phyloP scores from a whole-genome alignment of 2,329 filamentous ascomycete genomes.

The Epicoccum nigrum region DNA sequence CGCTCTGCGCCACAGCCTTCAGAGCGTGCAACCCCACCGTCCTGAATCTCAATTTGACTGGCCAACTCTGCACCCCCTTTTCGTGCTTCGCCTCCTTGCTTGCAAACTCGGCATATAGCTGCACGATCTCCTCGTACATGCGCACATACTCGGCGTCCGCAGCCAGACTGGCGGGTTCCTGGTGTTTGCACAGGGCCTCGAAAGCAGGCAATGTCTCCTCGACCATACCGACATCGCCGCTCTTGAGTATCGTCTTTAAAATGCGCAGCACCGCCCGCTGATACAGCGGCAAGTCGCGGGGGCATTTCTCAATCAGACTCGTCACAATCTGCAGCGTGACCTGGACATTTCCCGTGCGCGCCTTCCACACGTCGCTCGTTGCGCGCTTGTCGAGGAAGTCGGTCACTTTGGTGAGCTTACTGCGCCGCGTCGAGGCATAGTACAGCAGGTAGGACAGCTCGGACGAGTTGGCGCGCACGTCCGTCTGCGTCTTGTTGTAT shows the following conservation, averaged over 20 bases:
- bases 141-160: slow-evolving; percentile 83
- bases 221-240: slow-evolving; percentile 88
- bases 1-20: slow-evolving; percentile 78
- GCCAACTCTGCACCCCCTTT: slow-evolving; percentile 64
- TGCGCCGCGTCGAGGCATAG: slow-evolving; percentile 91
- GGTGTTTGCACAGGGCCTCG: slow-evolving; percentile 84
- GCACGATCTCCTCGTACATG: slow-evolving; percentile 83
- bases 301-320: slow-evolving; percentile 89
- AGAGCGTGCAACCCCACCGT: slow-evolving; percentile 69
- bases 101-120: slow-evolving; percentile 79
- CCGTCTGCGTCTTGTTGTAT: slow-evolving; percentile 82
- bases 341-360: slow-evolving; percentile 88
- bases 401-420: slow-evolving; percentile 95
- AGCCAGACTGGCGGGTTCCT: slow-evolving; percentile 83
- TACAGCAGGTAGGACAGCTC: slow-evolving; percentile 97
- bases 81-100: slow-evolving; percentile 56
- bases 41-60: slow-evolving; percentile 71
- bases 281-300: slow-evolving; percentile 88
- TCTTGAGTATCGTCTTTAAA: slow-evolving; percentile 80
- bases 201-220: slow-evolving; percentile 89
- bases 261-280: slow-evolving; percentile 84
- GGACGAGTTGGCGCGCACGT: slow-evolving; percentile 94
- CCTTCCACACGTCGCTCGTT: slow-evolving; percentile 86
- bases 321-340: slow-evolving; percentile 92
- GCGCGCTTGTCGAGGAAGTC: slow-evolving; percentile 94